A percentile compares a stretch with the other conserved stretches of the same genome.
Conservation (phyloP, 176 grass and related monocot genomes). For the Guadua angustifolia region DNA sequence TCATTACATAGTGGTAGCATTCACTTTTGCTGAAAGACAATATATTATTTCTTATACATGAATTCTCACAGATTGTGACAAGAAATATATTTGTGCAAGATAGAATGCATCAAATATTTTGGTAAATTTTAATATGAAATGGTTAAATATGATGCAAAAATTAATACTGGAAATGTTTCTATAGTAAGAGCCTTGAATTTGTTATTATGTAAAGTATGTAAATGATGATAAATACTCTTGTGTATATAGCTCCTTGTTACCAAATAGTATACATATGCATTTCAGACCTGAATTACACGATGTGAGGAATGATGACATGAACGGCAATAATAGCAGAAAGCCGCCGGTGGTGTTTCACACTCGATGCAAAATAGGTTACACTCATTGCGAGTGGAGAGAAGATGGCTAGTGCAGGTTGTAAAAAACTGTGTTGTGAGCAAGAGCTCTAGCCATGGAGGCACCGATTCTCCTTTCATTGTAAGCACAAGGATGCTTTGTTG, state of each 20-base stretch:
- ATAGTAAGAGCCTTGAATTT: not conserved
- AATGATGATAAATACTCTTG: not conserved
- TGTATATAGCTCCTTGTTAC: not conserved
- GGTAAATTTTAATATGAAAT: not conserved
- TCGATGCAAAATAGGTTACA: conserved; percentile 71
- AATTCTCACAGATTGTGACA: not conserved
- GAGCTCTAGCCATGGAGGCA: conserved; percentile 57
- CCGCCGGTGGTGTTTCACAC: conserved; percentile 17
- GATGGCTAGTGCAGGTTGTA: conserved; percentile 43
- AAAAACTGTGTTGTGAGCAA: conserved; percentile 62
- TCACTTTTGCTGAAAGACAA: not conserved
- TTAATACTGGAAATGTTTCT: not conserved
- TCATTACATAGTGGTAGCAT: not conserved
- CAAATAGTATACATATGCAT: not conserved
- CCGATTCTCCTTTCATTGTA: conserved; percentile 5
- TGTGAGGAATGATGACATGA: conserved; percentile 51
- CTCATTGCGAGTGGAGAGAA: conserved; percentile 52
- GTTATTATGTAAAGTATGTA: not conserved
- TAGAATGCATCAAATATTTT: not conserved
- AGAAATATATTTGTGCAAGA: not conserved
- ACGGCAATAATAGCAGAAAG: conserved; percentile 65
- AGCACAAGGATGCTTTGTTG: not conserved
- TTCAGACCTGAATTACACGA: conserved; percentile 67
- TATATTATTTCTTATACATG: not conserved
- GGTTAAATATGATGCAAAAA: not conserved